Evolutionary conservation across 495 filamentous ascomycete genomes (phyloP).

Genomic region (Neurospora discreta): DNA sequence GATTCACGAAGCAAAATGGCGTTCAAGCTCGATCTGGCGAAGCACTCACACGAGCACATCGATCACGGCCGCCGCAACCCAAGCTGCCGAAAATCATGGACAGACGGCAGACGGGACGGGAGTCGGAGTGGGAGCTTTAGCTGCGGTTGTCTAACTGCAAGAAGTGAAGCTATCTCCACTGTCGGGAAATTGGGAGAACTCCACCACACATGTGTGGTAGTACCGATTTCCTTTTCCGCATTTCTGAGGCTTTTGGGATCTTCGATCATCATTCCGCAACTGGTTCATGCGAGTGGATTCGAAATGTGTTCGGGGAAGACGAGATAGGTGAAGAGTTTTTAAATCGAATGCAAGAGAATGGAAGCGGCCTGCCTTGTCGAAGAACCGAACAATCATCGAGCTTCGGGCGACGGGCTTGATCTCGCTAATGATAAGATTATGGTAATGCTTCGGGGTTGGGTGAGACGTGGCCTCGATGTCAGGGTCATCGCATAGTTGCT

Average conservation of each 20-base stretch:
- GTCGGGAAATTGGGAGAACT: neutral
- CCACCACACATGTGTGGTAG: neutral
- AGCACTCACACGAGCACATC: neutral
- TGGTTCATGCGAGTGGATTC: neutral
- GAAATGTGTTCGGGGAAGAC: neutral
- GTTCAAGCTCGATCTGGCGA: neutral
- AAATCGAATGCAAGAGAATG: neutral
- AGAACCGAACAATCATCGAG: neutral
- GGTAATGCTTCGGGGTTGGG: neutral
- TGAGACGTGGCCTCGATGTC: neutral
- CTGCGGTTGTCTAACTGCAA: neutral
- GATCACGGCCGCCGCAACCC: neutral
- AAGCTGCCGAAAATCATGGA: neutral
- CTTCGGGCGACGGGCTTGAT: neutral
- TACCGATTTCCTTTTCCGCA: neutral
- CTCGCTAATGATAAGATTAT: neutral
- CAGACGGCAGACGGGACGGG: neutral
- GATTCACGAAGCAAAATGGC: neutral
- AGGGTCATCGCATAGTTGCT: no score
- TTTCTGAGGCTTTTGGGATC: neutral
- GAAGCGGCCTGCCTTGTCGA: neutral
- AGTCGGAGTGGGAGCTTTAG: neutral
- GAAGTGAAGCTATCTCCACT: neutral
- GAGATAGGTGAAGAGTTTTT: neutral
- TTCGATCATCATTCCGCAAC: neutral